phyloP scores from a whole-genome alignment of 148 eudicot genomes.

The Persicaria tinctoria region DNA sequence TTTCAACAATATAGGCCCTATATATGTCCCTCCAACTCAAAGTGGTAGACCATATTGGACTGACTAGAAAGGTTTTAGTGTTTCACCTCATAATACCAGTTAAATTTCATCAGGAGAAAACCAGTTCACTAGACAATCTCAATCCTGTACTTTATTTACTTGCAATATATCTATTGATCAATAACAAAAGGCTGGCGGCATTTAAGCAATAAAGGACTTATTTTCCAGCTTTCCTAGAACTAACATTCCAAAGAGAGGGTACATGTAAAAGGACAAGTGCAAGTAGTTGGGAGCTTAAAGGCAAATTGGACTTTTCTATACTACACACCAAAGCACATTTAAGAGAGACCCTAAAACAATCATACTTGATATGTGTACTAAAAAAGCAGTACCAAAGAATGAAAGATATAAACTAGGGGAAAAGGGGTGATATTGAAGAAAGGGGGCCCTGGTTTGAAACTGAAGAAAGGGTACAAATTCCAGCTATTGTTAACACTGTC shows the following conservation, averaged over 20 bases:
- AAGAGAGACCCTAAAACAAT: neutral
- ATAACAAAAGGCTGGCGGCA: neutral
- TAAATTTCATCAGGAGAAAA: neutral
- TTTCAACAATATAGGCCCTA: neutral
- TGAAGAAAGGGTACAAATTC: neutral
- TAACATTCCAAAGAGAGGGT: neutral
- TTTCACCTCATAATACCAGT: neutral
- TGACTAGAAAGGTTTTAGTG: neutral
- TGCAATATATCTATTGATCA: neutral
- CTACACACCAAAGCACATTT: neutral
- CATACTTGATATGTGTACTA: conserved; percentile 5
- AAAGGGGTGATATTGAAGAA: conserved; percentile 4
- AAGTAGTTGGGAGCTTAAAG: neutral
- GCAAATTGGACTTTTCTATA: neutral
- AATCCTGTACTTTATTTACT: neutral
- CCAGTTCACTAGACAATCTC: neutral
- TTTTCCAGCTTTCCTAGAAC: neutral
- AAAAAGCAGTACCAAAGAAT: conserved; percentile 5
- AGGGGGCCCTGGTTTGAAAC: neutral
- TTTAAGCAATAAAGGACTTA: neutral
- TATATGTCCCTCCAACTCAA: neutral
- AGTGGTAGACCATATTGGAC: neutral
- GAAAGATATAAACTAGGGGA: conserved; percentile 11
- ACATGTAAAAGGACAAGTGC: neutral
- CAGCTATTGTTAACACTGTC: conserved; percentile 35